Conservation (phyloP, 305 asterid species). For the Andrographis paniculata region DNA sequence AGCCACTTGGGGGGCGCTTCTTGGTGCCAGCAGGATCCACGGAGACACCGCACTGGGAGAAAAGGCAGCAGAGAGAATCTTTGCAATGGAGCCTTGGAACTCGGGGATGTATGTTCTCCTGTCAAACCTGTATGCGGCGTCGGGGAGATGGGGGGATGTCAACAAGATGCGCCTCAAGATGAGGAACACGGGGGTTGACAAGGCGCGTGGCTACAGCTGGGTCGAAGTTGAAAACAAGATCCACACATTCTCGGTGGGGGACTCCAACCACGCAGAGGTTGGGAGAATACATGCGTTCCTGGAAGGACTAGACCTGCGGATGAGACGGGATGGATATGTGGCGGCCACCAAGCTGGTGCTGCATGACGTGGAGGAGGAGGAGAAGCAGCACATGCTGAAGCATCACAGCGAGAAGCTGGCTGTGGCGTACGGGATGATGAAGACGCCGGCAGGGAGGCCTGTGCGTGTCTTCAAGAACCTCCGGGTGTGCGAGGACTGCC, state of each 20-base stretch:
- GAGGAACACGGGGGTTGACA: constrained; percentile 65
- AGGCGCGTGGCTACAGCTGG: constrained; percentile 86
- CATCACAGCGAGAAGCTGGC: constrained; percentile 88
- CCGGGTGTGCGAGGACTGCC: constrained; percentile 88
- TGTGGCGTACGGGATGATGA: constrained; percentile 75
- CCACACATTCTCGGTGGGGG: constrained; percentile 82
- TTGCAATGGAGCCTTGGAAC: constrained; percentile 77
- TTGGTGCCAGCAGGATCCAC: constrained; percentile 87
- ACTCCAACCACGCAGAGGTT: constrained; percentile 54
- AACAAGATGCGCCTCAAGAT: constrained; percentile 60
- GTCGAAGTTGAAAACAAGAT: constrained; percentile 61
- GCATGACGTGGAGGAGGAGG: constrained; percentile 95
- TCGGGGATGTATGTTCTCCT: constrained; percentile 86
- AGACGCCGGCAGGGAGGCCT: constrained; percentile 64
- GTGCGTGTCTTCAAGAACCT: constrained; percentile 77
- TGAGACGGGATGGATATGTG: constrained; percentile 63
- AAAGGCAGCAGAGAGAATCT: constrained; percentile 82
- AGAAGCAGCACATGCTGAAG: constrained; percentile 72
- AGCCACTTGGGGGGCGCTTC: constrained; percentile 95
- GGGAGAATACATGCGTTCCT: constrained; percentile 48
- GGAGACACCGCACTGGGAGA: constrained; percentile 73
- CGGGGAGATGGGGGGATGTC: constrained; percentile 82
- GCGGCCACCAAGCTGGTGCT: constrained; percentile 71
- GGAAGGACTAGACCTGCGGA: constrained; percentile 58
- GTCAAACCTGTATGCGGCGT: constrained; percentile 74